These are phyloP conservation scores for Crithidia thermophila DNA, from an alignment of 208 protist genomes.

Conservation along the genomic window DNA sequence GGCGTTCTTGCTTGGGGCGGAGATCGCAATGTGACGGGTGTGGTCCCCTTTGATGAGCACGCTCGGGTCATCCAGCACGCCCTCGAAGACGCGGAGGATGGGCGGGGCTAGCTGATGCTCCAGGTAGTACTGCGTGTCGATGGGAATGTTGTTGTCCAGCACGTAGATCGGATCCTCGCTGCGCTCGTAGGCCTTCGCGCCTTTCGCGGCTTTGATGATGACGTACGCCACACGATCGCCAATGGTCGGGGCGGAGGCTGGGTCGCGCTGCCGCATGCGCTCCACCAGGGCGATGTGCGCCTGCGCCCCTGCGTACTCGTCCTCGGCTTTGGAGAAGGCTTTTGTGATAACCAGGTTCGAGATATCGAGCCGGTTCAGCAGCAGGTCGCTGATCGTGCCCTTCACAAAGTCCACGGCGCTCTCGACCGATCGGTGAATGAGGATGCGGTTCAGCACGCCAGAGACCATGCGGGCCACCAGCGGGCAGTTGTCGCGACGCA, in stretches of 20 bases:
- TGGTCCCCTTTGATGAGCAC: slow-evolving; percentile 96
- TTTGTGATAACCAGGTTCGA: slow-evolving; percentile 89
- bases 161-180: slow-evolving; percentile 99
- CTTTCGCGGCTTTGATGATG: slow-evolving; percentile 77
- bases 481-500: slow-evolving; percentile 99
- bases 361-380: slow-evolving; percentile 88
- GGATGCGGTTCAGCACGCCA: slow-evolving; percentile 85
- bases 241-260: slow-evolving; percentile 80
- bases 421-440: slow-evolving; percentile 85
- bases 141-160: slow-evolving; percentile 89
- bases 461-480: slow-evolving; percentile 85
- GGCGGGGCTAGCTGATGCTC: slow-evolving; percentile 87
- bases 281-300: slow-evolving; percentile 86
- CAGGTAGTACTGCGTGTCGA: slow-evolving; percentile 91
- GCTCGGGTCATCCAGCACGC: slow-evolving; percentile 95
- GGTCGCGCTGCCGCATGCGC: slow-evolving; percentile 86
- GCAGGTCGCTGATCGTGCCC: slow-evolving; percentile 83
- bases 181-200: slow-evolving; percentile 98
- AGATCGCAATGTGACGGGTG: slow-evolving; percentile 95
- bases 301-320: slow-evolving; percentile 94
- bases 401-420: slow-evolving; percentile 93
- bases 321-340: slow-evolving; percentile 92
- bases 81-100: slow-evolving; percentile 93
- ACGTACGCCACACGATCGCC: slow-evolving; percentile 89
- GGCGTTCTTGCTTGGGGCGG: slow-evolving; percentile 90